Base-by-base conservation (phyloP, 2,329 filamentous ascomycete genomes). In the Diaporthe ampelina region DNA sequence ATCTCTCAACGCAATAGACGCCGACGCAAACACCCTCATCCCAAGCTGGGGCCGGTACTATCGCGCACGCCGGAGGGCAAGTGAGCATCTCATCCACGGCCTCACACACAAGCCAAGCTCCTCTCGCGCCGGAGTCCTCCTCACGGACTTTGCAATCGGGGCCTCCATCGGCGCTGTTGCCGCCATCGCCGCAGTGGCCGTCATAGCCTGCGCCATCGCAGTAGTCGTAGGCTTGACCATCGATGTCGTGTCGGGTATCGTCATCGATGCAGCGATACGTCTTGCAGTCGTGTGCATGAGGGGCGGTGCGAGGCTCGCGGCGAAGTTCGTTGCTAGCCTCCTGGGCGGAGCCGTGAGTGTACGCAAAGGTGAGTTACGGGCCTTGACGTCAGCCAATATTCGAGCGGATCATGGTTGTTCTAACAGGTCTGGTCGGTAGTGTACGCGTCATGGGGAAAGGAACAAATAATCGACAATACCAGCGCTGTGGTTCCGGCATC, bases 1-100 rank as follows among this genome's bases (percentile, higher is more conserved):
- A 10, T 15, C 10, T 2, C 24, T 37, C 58, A 26, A 59, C 59
- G 17, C 59, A 26, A 17, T 19, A 43, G 10, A 29, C 17, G 19
- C 59, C 43, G 43, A 50, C 43, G 21, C 61, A 2, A 32, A 67
- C 45, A 45, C 63, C 32, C 63, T 67, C 4, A 67, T 67, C 21
- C 63, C 63, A 1, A 67, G 45, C 63, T 67, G 63, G 63, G 45
- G 63, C 29, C 63, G 63, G 1, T 67, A 67, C 45, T 67, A 52
- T 26, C 29, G 45, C 5, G 63, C 63, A 21, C 63, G 63, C 29
- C 63, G 45, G 6, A 52, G 63, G 63, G 45, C 63, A 15, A 52
- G 63, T 32, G 63, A 67, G 63, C 63, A 67, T 45, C 63, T 67
- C 29, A 67, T 67, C 45, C 45, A 67, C 63, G 63, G 63, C n/a